Evolutionary conservation across 2,329 filamentous ascomycete species (phyloP), one percentile per base, ranked within the genome.

Genomic region (Falciphora oryzae): DNA sequence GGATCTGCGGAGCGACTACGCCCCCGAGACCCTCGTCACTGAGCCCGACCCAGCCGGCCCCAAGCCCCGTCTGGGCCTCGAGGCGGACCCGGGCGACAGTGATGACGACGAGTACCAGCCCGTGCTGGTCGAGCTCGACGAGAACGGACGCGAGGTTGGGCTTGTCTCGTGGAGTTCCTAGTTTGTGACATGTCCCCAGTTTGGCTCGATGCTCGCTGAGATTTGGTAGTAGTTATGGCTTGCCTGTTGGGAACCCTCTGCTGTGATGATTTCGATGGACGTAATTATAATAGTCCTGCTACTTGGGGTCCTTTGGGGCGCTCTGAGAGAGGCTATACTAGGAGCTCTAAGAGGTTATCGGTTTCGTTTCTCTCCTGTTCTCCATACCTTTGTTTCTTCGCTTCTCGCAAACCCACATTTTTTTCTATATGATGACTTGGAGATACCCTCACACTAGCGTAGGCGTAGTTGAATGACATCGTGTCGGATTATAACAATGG

Each of bases 1-100:
- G 86, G 83, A 88, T 64, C 72, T 88, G 16, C 71, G 78, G 22
- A 79, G 76, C 10, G 77, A 83, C 65, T 83, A 83, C 67, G 70
- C 83, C 7, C 76, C 81, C 4, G 82, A 53, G 44, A 53, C 44
- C 18, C 44, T 53, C 18, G 44, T 25, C 44, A 11, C 22, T 22
- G 44, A 22, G 22, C 44, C 44, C 44, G 8, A 53, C 10, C 44
- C 16, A 0, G n/a, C 35, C 29, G 59, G 59, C 3, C 29, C 35
- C 13, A 29, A 8, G 57, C 27, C 27, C 1, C 32, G 35, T 5
- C 57, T 8, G 27, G 82, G 85, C 59, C 76, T 85, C 56, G 80
- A 83, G 66, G 81, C 78, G 1, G 84, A 85, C 67, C 44, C 50
- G 50, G 44, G 13, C 4, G 83, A 85, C 64, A 80, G 83, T 5